Conservation (phyloP, 108 stramenopile species). For the Skeletonema grethae region DNA sequence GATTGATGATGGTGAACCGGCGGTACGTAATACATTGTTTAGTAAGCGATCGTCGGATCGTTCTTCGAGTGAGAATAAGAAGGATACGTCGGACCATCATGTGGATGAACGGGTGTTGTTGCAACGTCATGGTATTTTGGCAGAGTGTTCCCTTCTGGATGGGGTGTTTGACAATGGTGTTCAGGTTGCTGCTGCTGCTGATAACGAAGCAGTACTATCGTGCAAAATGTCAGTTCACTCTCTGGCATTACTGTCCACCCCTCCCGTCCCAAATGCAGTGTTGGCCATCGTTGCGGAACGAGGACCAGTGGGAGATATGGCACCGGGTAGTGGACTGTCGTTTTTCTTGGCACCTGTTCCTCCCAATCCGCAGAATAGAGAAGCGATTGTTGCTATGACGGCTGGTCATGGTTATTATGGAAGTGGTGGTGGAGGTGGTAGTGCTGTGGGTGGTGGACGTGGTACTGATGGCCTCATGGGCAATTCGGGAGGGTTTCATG, state of each 20-base stretch:
- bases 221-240: constrained; percentile 45
- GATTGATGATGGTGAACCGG: background rate
- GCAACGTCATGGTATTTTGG: constrained; percentile 30
- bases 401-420: constrained; percentile 79
- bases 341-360: constrained; percentile 59
- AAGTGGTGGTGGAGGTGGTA: constrained; percentile 63
- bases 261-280: constrained; percentile 23
- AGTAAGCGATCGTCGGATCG: background rate
- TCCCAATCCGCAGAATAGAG: constrained; percentile 51
- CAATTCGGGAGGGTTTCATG: constrained; percentile 3
- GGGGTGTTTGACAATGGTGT: constrained; percentile 47
- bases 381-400: constrained; percentile 67
- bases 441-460: constrained; percentile 17
- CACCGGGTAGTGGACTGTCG: constrained; percentile 45
- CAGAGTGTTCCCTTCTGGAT: constrained; percentile 47
- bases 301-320: constrained; percentile 31
- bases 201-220: background rate
- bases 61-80: constrained; percentile 6
- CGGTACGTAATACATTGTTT: background rate
- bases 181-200: constrained; percentile 1
- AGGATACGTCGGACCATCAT: constrained; percentile 17
- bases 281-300: constrained; percentile 52
- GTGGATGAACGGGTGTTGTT: constrained; percentile 37
- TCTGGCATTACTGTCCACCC: constrained; percentile 38
- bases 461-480: constrained; percentile 24